Evolutionary conservation across 257 asterid species (phyloP).

Genomic region (Striga asiatica): DNA sequence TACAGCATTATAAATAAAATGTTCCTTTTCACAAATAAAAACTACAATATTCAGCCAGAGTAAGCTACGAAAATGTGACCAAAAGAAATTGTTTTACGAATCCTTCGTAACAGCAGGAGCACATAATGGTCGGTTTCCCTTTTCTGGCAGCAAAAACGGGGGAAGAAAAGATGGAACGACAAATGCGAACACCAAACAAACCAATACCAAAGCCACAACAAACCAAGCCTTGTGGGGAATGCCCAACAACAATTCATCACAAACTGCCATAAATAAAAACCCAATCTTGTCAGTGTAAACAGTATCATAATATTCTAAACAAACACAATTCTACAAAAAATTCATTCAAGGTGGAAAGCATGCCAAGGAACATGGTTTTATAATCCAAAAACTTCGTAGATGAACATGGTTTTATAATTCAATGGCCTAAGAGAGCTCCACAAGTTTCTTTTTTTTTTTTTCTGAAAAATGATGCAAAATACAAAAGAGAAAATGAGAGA

Average conservation of each 20-base stretch:
- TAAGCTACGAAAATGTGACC: neutral
- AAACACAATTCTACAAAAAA: neutral
- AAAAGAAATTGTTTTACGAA: constrained; percentile 20
- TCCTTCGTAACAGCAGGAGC: constrained; percentile 31
- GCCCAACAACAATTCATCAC: constrained; percentile 75
- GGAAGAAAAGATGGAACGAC: constrained; percentile 61
- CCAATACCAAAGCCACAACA: constrained; percentile 41
- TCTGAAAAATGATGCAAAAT: too few species aligned
- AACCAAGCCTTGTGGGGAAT: constrained; percentile 76
- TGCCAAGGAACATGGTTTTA: neutral
- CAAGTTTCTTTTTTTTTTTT: too few species aligned
- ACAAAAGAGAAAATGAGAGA: too few species aligned
- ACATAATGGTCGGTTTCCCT: constrained; percentile 22
- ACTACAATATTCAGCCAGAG: neutral
- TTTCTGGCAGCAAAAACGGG: constrained; percentile 41
- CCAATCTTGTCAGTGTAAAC: neutral
- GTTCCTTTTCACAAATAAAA: neutral
- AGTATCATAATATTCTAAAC: neutral
- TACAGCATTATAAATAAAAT: neutral
- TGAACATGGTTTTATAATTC: too few species aligned
- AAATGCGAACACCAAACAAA: constrained; percentile 52
- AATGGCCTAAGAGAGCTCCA: too few species aligned
- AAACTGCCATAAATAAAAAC: constrained; percentile 43
- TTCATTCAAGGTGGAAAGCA: neutral
- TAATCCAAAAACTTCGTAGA: neutral